A percentile compares a stretch with the other conserved stretches of the same genome.
Evolutionary conservation across 257 asterid species (phyloP).

Genomic region (Solanum phureja): DNA sequence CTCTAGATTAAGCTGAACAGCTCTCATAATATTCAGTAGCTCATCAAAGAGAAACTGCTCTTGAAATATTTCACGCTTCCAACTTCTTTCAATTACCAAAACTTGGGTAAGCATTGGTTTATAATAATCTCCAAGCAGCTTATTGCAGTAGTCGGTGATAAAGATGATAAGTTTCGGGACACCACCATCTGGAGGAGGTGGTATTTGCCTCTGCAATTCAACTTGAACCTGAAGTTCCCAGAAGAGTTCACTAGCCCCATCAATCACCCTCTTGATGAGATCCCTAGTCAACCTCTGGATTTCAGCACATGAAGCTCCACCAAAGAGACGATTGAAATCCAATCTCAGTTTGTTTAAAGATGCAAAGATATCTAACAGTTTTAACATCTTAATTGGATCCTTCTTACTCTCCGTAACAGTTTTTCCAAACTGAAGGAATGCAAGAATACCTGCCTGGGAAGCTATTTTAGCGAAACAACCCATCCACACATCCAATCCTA

Average conservation of each 20-base stretch:
- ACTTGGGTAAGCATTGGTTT: slow-evolving; percentile 70
- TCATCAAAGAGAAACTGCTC: slow-evolving; percentile 55
- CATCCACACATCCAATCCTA: slow-evolving; percentile 74
- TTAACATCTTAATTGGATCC: slow-evolving; percentile 76
- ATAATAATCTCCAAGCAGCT: slow-evolving; percentile 76
- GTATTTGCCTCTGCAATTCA: slow-evolving; percentile 67
- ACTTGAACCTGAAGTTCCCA: slow-evolving; percentile 90
- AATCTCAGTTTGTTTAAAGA: slow-evolving; percentile 67
- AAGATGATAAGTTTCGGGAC: slow-evolving; percentile 69
- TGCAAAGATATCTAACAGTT: slow-evolving; percentile 69
- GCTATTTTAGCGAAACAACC: slow-evolving; percentile 78
- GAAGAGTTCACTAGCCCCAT: slow-evolving; percentile 77
- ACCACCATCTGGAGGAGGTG: slow-evolving; percentile 78
- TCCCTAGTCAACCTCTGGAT: slow-evolving; percentile 76
- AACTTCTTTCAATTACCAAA: slow-evolving; percentile 69
- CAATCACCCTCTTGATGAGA: slow-evolving; percentile 65
- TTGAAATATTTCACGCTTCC: slow-evolving; percentile 74
- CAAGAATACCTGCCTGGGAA: slow-evolving; percentile 75
- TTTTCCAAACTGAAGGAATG: slow-evolving; percentile 74
- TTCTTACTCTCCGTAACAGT: slow-evolving; percentile 84
- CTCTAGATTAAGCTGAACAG: slow-evolving; percentile 64
- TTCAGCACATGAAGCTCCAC: slow-evolving; percentile 79
- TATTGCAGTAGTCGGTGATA: slow-evolving; percentile 75
- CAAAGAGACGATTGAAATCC: slow-evolving; percentile 85
- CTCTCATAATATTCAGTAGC: slow-evolving; percentile 47